Base-by-base conservation (phyloP, 371 early-diverging fungal species). In the Rhizopus delemar region DNA sequence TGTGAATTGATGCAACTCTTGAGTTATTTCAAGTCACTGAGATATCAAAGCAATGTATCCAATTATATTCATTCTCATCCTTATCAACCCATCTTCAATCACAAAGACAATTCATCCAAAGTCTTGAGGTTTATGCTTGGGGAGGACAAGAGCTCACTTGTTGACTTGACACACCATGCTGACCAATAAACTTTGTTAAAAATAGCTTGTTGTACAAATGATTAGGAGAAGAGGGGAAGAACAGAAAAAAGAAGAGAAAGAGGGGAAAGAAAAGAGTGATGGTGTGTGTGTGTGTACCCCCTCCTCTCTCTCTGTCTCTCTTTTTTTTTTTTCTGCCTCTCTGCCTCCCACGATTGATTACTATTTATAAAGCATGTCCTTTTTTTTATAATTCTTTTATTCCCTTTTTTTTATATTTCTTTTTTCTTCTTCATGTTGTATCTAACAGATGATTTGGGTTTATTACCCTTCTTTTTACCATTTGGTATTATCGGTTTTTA, bases 401-500 rank as follows among this genome's bases (percentile, higher is more conserved):
- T 48, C 29, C n/a, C 31, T 56, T 49, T 34, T n/a, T 41, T 16
- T 28, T 28, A 7, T 45, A 11, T 43, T 5, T 31, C 16, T 32
- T 32, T 12, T 49, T 22, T n/a, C 46, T 1, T 41, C n/a, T 43
- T 8, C 2, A 90, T 90, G 90, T 74, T 90, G 66, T 88, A 90
- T 66, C 71, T 90, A 32, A 90, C 90, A n/a, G 78, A 80, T 48
- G 86, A 86, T 65, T 59, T 85, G 11, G 69, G 69, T 12, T 43
- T 62, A 74, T 65, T 90, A 49, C 88, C 90, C 50, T 78, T 90
- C 59, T 90, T 86, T 63, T 70, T 90, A 51, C 90, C 90, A 4
- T 69, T 90, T 55, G 90, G 90, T 29, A 82, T 90, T 56, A 77
- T 90, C 43, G 90, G 90, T 0, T 77, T 90, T 55, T 90, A 90